Percentiles rank a stretch among this genome's conserved stretches.
phyloP scores from a whole-genome alignment of 106 monocot genomes.

The Xerophyta viscosa region DNA sequence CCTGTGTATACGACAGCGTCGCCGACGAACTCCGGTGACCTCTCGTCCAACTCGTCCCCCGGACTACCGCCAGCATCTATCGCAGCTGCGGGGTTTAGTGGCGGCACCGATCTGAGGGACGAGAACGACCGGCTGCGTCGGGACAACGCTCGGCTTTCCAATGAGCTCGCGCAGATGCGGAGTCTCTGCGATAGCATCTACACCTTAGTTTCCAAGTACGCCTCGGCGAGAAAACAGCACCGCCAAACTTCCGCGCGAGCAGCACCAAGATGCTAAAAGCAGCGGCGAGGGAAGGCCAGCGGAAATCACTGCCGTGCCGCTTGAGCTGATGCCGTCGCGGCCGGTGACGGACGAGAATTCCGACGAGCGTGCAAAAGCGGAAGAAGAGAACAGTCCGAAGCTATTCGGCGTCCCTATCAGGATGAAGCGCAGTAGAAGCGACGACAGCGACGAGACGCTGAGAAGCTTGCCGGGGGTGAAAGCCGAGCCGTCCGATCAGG shows the following conservation, averaged over 20 bases:
- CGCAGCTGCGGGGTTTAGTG: no score
- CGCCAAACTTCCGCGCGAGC: neutral
- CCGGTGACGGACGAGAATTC: neutral
- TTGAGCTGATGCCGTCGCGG: conserved; percentile 15
- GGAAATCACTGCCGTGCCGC: neutral
- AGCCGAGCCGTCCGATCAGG: conserved; percentile 3
- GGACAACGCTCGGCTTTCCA: conserved; percentile 46
- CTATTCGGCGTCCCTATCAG: conserved; percentile 64
- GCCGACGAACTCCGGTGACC: neutral
- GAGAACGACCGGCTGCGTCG: conserved; percentile 60
- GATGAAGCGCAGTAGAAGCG: conserved; percentile 16
- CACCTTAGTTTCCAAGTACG: conserved; percentile 43
- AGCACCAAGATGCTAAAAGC: neutral
- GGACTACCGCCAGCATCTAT: conserved; percentile 3
- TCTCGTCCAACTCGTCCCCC: conserved; percentile 32
- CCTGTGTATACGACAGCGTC: no score
- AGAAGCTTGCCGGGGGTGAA: neutral
- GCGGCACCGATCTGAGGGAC: conserved; percentile 29
- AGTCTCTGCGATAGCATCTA: conserved; percentile 48
- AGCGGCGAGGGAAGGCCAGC: neutral
- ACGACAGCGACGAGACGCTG: neutral
- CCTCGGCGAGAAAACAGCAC: conserved; percentile 1
- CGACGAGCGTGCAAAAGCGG: conserved; percentile 5
- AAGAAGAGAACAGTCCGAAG: conserved; percentile 16
- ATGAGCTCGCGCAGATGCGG: conserved; percentile 59